phyloP scores from a whole-genome alignment of 257 asterid genomes.

The Solanum etuberosum region DNA sequence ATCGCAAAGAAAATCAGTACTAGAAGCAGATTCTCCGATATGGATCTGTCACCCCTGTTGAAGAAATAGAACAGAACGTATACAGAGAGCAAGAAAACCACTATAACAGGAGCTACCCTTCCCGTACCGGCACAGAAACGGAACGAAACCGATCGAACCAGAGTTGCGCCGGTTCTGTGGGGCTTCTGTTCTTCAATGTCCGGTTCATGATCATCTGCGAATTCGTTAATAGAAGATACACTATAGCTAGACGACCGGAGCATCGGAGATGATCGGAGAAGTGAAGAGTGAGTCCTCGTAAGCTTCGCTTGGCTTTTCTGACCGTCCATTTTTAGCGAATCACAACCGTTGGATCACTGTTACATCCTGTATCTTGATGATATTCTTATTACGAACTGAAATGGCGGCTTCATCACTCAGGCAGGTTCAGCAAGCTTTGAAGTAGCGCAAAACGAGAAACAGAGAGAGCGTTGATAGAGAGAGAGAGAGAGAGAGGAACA shows the following conservation, averaged over 20 bases:
- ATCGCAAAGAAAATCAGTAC: conserved; percentile 51
- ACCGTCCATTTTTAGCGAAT: conserved; percentile 49
- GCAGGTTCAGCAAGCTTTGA: conserved; percentile 4
- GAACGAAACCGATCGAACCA: conserved; percentile 12
- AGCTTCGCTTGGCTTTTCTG: conserved; percentile 71
- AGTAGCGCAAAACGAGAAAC: background rate
- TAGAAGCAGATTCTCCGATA: conserved; percentile 61
- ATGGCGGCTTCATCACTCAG: conserved; percentile 58
- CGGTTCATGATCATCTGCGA: conserved; percentile 21
- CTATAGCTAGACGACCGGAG: conserved; percentile 75
- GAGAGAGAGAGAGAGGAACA: conserved; percentile 5
- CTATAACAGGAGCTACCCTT: conserved; percentile 29
- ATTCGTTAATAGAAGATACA: conserved; percentile 35
- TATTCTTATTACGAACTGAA: conserved; percentile 28
- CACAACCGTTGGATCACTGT: conserved; percentile 6
- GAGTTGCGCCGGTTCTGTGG: conserved; percentile 37
- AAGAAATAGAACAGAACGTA: conserved; percentile 51
- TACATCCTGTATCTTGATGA: conserved; percentile 43
- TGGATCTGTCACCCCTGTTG: conserved; percentile 30
- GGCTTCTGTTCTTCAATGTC: conserved; percentile 94
- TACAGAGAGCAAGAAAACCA: conserved; percentile 24
- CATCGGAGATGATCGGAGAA: conserved; percentile 88
- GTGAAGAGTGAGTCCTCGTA: conserved; percentile 74
- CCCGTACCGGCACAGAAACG: background rate
- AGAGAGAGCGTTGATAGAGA: background rate